Conservation (phyloP, 495 filamentous ascomycete species). For the Tuber magnatum region DNA sequence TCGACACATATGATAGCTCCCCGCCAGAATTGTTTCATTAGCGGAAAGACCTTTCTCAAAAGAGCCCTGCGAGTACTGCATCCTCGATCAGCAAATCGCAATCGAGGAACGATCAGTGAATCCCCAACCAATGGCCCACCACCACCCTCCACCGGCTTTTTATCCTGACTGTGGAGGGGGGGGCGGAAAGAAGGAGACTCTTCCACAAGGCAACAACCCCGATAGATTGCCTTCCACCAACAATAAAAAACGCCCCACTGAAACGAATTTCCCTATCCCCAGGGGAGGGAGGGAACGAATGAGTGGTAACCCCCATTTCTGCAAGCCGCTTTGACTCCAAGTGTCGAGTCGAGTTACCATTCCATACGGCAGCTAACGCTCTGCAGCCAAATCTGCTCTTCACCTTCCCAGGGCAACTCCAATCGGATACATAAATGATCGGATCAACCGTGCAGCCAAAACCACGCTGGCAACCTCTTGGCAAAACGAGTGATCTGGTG, state of each 20-base stretch:
- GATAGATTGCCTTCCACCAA: background rate
- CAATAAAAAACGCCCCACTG: background rate
- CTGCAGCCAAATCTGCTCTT: background rate
- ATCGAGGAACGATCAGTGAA: background rate
- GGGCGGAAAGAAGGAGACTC: background rate
- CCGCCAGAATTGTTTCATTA: background rate
- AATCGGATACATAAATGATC: background rate
- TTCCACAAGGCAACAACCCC: background rate
- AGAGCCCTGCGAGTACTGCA: background rate
- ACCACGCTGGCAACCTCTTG: conserved; percentile 5
- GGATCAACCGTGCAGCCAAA: background rate
- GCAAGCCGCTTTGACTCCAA: background rate
- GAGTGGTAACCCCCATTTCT: background rate
- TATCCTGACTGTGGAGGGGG: background rate
- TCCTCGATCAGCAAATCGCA: background rate
- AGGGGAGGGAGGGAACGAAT: background rate
- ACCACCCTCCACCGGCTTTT: background rate
- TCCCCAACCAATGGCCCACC: background rate
- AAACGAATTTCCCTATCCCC: background rate
- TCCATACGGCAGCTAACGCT: background rate
- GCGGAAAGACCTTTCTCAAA: background rate
- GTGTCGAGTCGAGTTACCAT: background rate
- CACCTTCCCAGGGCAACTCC: background rate
- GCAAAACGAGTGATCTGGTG: background rate
- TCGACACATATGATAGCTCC: background rate